These are phyloP conservation scores for Aphanomyces cochlioides DNA, from an alignment of 352 stramenopile genomes.

Conservation along the genomic window DNA sequence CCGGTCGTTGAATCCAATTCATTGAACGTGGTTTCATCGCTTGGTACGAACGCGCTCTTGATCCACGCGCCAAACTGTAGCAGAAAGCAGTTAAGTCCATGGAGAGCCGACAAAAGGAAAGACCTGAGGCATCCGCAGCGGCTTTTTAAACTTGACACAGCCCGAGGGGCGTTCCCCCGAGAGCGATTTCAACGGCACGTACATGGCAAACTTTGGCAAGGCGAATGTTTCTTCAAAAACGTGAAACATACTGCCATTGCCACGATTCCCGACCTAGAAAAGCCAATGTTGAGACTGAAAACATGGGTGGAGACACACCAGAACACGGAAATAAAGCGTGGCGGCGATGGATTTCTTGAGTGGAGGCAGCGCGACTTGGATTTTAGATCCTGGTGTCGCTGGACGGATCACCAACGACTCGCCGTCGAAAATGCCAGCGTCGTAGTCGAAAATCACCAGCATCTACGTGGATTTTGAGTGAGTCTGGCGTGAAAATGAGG, in stretches of 20 bases:
- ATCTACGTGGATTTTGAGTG: slow-evolving; percentile 37
- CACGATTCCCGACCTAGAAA: slow-evolving; percentile 66
- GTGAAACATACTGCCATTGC: slow-evolving; percentile 74
- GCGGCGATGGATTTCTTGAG: slow-evolving; percentile 43
- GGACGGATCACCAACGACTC: slow-evolving; percentile 75
- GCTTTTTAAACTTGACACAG: slow-evolving; percentile 63
- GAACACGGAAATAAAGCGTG: slow-evolving; percentile 19
- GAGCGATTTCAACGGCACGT: slow-evolving; percentile 45
- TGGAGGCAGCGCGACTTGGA: slow-evolving; percentile 40
- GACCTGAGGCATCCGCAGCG: slow-evolving; percentile 70
- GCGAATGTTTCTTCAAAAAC: slow-evolving; percentile 78
- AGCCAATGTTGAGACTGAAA: slow-evolving; percentile 30
- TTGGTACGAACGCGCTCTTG: slow-evolving; percentile 57
- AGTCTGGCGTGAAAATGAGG: not conserved
- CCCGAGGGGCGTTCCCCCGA: slow-evolving; percentile 43
- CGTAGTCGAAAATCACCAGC: slow-evolving; percentile 80
- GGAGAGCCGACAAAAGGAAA: not conserved
- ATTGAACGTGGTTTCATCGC: slow-evolving; percentile 30
- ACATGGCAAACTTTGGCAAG: slow-evolving; percentile 86
- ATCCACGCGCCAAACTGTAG: slow-evolving; percentile 49
- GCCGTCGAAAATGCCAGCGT: slow-evolving; percentile 81
- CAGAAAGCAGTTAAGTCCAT: no score
- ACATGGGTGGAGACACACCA: not conserved
- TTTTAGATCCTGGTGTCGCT: slow-evolving; percentile 38
- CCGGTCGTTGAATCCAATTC: slow-evolving; percentile 5